Evolutionary conservation across 768 basidiomycete genomes (phyloP).

Genomic region (Tulasnella sp.): DNA sequence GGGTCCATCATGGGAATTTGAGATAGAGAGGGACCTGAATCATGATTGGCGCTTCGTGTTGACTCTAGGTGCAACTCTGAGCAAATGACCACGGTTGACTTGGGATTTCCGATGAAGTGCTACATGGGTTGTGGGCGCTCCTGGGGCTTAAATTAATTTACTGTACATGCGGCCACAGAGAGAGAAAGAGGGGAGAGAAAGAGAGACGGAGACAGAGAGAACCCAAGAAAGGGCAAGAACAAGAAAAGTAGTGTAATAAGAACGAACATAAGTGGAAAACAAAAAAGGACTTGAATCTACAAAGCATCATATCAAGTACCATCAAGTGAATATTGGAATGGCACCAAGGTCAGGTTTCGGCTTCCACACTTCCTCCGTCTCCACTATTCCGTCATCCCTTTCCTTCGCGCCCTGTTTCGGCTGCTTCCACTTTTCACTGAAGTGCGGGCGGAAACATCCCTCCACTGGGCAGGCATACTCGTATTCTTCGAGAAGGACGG

Average conservation of each 20-base stretch:
- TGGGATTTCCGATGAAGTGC: too few relatives aligned
- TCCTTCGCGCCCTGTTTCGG: neutral
- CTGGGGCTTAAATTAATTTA: neutral
- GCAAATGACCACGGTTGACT: neutral
- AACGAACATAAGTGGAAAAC: neutral
- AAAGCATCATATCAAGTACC: neutral
- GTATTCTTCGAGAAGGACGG: slow-evolving; percentile 1
- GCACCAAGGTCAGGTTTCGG: slow-evolving; percentile 18
- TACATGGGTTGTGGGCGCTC: neutral
- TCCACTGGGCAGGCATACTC: slow-evolving; percentile 28
- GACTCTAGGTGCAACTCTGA: neutral
- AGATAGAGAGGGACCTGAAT: too few relatives aligned
- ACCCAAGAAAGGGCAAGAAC: neutral
- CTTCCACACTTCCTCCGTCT: slow-evolving; percentile 18
- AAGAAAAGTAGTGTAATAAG: slow-evolving; percentile 2
- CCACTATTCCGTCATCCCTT: slow-evolving; percentile 3
- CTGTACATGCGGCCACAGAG: too few relatives aligned
- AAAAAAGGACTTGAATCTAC: neutral
- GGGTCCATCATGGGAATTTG: too few relatives aligned
- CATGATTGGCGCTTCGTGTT: neutral
- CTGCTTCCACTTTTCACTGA: neutral
- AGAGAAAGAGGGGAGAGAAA: neutral
- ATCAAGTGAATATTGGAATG: slow-evolving; percentile 31
- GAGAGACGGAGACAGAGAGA: neutral
- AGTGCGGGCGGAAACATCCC: slow-evolving; percentile 5